A percentile compares a stretch with the other conserved stretches of the same genome.
Evolutionary conservation across 2,329 filamentous ascomycete genomes (phyloP).

Genomic region (Colletotrichum orbiculare): DNA sequence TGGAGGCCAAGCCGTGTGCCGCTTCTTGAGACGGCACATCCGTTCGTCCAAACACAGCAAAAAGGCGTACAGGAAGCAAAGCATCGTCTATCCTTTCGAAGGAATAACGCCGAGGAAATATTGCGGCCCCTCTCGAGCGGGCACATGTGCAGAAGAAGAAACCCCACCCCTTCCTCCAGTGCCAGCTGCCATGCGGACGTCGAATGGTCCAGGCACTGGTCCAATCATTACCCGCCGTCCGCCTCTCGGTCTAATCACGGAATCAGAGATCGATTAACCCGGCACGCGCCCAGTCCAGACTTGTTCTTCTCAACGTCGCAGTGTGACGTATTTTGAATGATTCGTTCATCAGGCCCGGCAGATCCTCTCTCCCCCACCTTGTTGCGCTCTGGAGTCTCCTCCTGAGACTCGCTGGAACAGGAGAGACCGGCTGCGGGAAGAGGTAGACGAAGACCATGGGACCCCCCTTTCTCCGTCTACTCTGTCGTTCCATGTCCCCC

Average conservation of each 20-base stretch:
- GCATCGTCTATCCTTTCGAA: slow-evolving; percentile 17
- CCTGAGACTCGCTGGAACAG: slow-evolving; percentile 5
- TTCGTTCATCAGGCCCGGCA: slow-evolving; percentile 18
- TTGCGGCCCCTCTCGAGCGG: neutral
- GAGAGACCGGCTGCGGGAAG: slow-evolving; percentile 19
- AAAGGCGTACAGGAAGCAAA: slow-evolving; percentile 11
- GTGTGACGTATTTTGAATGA: slow-evolving; percentile 16
- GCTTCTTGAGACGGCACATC: slow-evolving; percentile 26
- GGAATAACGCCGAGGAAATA: slow-evolving; percentile 10
- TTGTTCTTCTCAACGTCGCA: slow-evolving; percentile 16
- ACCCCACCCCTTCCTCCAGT: neutral
- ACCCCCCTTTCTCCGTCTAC: slow-evolving; percentile 1
- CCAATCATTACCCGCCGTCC: neutral
- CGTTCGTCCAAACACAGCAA: slow-evolving; percentile 34
- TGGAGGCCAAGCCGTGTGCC: slow-evolving; percentile 9
- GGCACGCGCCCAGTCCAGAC: slow-evolving; percentile 11
- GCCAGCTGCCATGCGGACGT: slow-evolving; percentile 10
- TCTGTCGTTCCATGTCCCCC: slow-evolving; percentile 12
- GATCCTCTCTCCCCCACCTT: neutral
- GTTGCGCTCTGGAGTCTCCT: neutral
- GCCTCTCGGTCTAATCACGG: slow-evolving; percentile 17
- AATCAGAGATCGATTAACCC: slow-evolving; percentile 21
- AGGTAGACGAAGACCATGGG: neutral
- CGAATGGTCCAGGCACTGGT: slow-evolving; percentile 7
- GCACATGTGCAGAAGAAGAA: neutral